Evolutionary conservation across 352 stramenopile genomes (phyloP), one percentile per base, ranked within the genome.

Genomic region (Globisporangium radiosum): DNA sequence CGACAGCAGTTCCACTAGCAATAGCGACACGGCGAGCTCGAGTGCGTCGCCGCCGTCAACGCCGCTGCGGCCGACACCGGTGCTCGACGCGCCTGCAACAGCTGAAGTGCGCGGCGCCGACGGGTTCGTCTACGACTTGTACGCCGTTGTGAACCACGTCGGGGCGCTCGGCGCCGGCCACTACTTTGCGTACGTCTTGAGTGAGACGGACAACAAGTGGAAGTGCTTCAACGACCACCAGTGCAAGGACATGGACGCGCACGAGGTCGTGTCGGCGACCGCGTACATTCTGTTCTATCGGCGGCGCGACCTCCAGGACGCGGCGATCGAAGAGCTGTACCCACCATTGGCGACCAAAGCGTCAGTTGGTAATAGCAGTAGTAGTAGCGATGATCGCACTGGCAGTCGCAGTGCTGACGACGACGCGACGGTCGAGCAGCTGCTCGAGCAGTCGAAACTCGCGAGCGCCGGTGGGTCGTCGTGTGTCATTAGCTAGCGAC

Each of bases 171-270:
- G 92, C 37, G 89, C 78, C 52, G 97, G 97, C 3, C 97, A 99
- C 68, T 99, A 99, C 71, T 90, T 92, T 64, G 85, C 87, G 2
- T 92, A 93, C 54, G 72, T 92, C 15, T 54, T 90, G 40, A 92
- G 78, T 54, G 83, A 92, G 68, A 68, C 85, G 13, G 82, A 93
- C 60, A 86, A 86, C 36, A 97, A 98, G 67, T 99, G 97, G 97
- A 97, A 98, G 62, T 95, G 97, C 68, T 99, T 99, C 70, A 99
- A 99, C 63, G 97, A 99, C 74, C 92, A 86, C 62, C 81, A 86
- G 64, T 96, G 76, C 72, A 92, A 88, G 61, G 80, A 94, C 36
- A 90, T 97, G 40, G 83, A 93, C 60, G 81, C 87, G 8, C 81
- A 88, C 15, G 85, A 97, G 59, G 86, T 96, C 10, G 76, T 95